Evolutionary conservation across 305 asterid genomes (phyloP), one percentile per base, ranked within the genome.

Genomic region (Solanum chacoense): DNA sequence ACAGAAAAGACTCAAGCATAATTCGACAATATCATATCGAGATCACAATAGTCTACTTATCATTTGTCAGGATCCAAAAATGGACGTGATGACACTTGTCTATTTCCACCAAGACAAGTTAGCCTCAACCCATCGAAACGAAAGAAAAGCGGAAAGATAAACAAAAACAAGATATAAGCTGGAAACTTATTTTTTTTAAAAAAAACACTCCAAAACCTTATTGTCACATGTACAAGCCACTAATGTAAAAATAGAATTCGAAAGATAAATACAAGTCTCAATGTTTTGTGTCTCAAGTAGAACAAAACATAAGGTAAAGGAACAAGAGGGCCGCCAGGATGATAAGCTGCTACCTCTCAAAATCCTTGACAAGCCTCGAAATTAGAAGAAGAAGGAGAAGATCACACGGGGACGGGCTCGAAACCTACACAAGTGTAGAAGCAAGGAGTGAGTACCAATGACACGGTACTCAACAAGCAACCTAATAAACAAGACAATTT

Each of bases 181-280:
- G 11, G 8, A 50, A 16, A 42, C 65, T 50, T 50, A 2, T 55
- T 55, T 18, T 20, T 55, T 55, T 7, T 6, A 2, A 2, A 1
- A 14, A 20, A 2, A 50, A 20, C 24, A 55, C 24, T 18, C 11
- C 11, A 18, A 7, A 55, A 55, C 24, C 11, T 18, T 18, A 18
- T 18, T 55, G 24, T 20, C 24, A 55, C 24, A 55, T 55, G 24
- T 55, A 20, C 67, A 55, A 55, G 11, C 1, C 24, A 20, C 24
- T 55, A 55, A 55, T 18, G 2, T 55, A 7, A 55, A 55, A 55
- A 18, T 0, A 18, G 0, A 55, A 55, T 55, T 55, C 0, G 10
- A 55, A 55, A 55, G 24, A 55, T 55, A 55, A 55, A 55, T 55
- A 55, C 24, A 55, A 55, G 24, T 55, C 4, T 55, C 11, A 55